Percentiles rank a stretch among this genome's conserved stretches.
phyloP scores from a whole-genome alignment of 1,284 basidiomycete genomes.

The Ganoderma multipileum region DNA sequence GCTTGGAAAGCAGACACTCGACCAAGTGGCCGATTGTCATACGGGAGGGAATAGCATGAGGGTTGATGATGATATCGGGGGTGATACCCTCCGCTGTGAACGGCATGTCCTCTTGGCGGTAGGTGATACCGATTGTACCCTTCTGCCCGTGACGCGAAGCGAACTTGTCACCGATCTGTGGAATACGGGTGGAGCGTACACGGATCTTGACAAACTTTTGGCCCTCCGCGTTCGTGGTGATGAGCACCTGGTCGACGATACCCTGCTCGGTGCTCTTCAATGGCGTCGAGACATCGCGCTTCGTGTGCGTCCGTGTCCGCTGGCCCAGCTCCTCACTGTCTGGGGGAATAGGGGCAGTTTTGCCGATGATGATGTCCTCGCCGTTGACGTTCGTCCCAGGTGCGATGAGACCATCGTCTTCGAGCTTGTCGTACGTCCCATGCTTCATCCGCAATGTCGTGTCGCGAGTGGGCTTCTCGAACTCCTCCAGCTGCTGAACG shows the following conservation, averaged over 20 bases:
- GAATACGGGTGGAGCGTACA: constrained; percentile 93
- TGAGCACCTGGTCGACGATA: constrained; percentile 96
- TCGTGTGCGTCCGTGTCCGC: constrained; percentile 88
- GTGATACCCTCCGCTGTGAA: constrained; percentile 97
- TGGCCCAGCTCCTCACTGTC: constrained; percentile 98
- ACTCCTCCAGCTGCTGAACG: constrained; percentile 91
- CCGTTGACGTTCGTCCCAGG: constrained; percentile 95
- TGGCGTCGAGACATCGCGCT: constrained; percentile 95
- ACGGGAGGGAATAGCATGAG: constrained; percentile 99
- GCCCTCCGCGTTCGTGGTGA: constrained; percentile 96
- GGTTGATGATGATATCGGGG: constrained; percentile 98
- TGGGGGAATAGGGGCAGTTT: constrained; percentile 96
- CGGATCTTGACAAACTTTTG: constrained; percentile 99
- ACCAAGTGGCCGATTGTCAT: constrained; percentile 99
- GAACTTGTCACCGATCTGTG: constrained; percentile 99
- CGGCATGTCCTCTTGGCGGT: constrained; percentile 99
- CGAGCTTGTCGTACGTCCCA: constrained; percentile 98
- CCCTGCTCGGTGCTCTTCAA: constrained; percentile 98
- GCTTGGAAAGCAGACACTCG: constrained; percentile 96
- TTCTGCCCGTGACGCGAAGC: constrained; percentile 99
- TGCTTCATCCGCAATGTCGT: constrained; percentile 97
- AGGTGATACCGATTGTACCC: constrained; percentile 99
- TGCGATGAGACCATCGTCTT: constrained; percentile 94
- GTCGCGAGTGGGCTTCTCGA: constrained; percentile 95
- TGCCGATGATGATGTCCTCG: constrained; percentile 99